Conservation (phyloP, 768 basidiomycete genomes). For the Basidioascus undulatus region DNA sequence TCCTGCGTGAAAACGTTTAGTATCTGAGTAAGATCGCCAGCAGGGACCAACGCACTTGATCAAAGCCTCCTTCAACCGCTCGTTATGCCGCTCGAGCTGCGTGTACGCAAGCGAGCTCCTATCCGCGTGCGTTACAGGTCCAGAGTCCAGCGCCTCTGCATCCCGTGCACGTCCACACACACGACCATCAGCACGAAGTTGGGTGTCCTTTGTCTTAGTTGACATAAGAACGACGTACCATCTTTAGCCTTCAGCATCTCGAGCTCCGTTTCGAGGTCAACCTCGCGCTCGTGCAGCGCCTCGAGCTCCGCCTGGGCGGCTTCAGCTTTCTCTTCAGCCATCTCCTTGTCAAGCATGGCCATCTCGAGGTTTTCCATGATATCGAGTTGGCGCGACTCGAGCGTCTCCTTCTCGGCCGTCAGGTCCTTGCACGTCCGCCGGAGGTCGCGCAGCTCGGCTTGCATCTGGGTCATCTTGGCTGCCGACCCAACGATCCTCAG, state of each 20-base stretch:
- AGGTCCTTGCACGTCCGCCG: constrained; percentile 52
- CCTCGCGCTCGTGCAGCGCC: constrained; percentile 49
- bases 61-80: constrained; percentile 79
- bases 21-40: neutral
- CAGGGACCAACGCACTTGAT: constrained; percentile 31
- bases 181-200: neutral
- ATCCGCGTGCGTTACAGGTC: too few species aligned
- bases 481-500: neutral
- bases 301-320: constrained; percentile 51
- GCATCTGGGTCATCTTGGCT: constrained; percentile 57
- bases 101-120: constrained; percentile 31
- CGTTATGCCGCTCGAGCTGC: constrained; percentile 92
- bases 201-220: constrained; percentile 5
- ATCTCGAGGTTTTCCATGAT: constrained; percentile 79
- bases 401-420: constrained; percentile 41
- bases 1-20: constrained; percentile 20
- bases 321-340: constrained; percentile 83
- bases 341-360: constrained; percentile 82
- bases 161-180: constrained; percentile 12
- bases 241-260: constrained; percentile 41
- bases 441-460: constrained; percentile 50
- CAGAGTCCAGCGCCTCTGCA: constrained; percentile 6
- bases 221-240: constrained; percentile 16
- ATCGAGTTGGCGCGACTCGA: constrained; percentile 51
- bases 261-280: constrained; percentile 59